Percentiles rank a stretch among this genome's conserved stretches.
These are phyloP conservation scores for Mucor velutinosus DNA, from an alignment of 371 early-diverging fungal species.

Conservation along the genomic window DNA sequence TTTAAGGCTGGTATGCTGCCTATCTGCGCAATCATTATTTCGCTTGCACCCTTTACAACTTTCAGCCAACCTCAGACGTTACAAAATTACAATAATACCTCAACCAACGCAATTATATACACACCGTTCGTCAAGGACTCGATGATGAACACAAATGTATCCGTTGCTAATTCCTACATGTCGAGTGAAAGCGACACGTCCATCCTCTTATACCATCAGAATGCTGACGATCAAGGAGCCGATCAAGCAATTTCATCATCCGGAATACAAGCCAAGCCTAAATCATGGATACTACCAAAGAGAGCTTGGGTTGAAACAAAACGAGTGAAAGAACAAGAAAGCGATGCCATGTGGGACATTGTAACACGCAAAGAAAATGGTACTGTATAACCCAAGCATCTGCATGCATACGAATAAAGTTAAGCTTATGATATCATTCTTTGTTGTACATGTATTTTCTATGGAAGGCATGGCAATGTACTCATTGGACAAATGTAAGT, in stretches of 20 bases:
- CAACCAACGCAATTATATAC: too few relatives aligned
- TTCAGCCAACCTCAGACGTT: not conserved
- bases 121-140: too few relatives aligned
- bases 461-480: too few relatives aligned
- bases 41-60: not conserved
- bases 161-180: too few relatives aligned
- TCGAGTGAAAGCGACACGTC: not conserved
- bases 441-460: too few relatives aligned
- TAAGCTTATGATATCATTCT: slow-evolving; percentile 1
- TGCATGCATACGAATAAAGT: not conserved
- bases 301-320: not conserved
- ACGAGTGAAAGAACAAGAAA: not conserved
- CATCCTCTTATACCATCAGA: not conserved
- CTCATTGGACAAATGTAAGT: too few relatives aligned
- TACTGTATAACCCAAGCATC: not conserved
- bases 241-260: not conserved
- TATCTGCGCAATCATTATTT: not conserved
- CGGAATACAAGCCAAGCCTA: not conserved
- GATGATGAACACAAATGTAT: too few relatives aligned
- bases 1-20: not conserved
- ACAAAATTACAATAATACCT: not conserved
- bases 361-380: not conserved
- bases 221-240: too few relatives aligned
- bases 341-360: not conserved
- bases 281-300: not conserved